Evolutionary conservation across 208 protist species (phyloP), one percentile per base, ranked within the genome.

Genomic region (Crithidia acanthocephali): DNA sequence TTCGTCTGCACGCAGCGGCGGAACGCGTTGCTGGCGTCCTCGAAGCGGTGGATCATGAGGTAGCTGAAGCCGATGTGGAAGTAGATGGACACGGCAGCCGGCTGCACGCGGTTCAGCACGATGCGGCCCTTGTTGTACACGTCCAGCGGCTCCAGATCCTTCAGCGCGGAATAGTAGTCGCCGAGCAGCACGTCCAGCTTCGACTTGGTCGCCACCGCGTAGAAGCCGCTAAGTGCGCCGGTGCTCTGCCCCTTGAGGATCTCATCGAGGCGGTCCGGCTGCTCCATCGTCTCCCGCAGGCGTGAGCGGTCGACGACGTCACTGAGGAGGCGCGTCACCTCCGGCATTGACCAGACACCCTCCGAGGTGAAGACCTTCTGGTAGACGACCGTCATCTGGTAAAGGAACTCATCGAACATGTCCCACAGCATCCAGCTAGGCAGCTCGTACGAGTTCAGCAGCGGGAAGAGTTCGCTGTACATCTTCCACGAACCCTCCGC

Each of bases 61-160:
- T 97, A 97, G 78, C 90, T 90, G 83, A 97, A 95, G 55, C 92
- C 92, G 67, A 97, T 73, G 74, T 94, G 76, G 76, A 93, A 97
- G 50, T 93, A 76, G 20, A 97, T 68, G 35, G 92, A 95, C 20
- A 95, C 84, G 67, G 87, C 76, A 35, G 89, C 88, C 3, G 88
- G 88, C n/a, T 74, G 69, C 25, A 95, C 86, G 30, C 80, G 78
- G 59, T 85, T 72, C 44, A 95, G 76, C 59, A 93, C 81, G n/a
- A 58, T 58, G 59, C 74, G 74, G 62, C 89, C 88, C 59, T 72
- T 79, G 65, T 84, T 86, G 72, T 89, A 93, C 57, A 95, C 74
- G 69, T 95, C 86, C 28, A 95, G 74, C 15, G 79, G 74, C 68
- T 92, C 80, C 22, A 95, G 78, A 22, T 71, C 79, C n/a, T 74